These are phyloP conservation scores for Fraxinus excelsior DNA, from an alignment of 257 asterid species.

Conservation along the genomic window DNA sequence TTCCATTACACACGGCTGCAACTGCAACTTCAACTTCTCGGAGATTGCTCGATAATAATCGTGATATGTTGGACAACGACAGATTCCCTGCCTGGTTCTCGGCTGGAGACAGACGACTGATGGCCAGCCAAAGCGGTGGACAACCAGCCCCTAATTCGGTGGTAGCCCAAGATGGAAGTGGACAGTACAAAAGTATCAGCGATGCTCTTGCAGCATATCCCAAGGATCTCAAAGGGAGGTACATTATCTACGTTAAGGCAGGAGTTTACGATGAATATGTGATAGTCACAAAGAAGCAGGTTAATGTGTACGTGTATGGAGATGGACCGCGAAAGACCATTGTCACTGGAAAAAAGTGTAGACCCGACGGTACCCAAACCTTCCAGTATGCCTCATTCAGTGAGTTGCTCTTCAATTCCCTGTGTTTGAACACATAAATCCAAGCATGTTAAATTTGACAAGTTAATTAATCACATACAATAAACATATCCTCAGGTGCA, in stretches of 20 bases:
- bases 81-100: slow-evolving; percentile 39
- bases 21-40: no score
- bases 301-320: slow-evolving; percentile 47
- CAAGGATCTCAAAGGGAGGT: slow-evolving; percentile 32
- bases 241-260: slow-evolving; percentile 42
- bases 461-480: background rate
- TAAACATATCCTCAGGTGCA: slow-evolving; percentile 25
- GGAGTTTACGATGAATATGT: slow-evolving; percentile 43
- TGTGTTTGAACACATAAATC: background rate
- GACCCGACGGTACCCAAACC: slow-evolving; percentile 36
- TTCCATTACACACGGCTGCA: no score
- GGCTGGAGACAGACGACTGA: slow-evolving; percentile 34
- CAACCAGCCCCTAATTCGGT: slow-evolving; percentile 35
- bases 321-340: slow-evolving; percentile 45
- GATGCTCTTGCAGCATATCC: slow-evolving; percentile 44
- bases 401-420: slow-evolving; percentile 5
- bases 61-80: no score
- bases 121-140: slow-evolving; percentile 21
- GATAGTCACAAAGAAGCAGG: slow-evolving; percentile 31
- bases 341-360: slow-evolving; percentile 43
- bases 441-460: background rate
- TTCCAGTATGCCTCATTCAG: slow-evolving; percentile 41
- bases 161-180: slow-evolving; percentile 51
- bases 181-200: slow-evolving; percentile 29
- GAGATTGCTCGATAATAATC: no score